Percentiles rank a stretch among this genome's conserved stretches.
Conservation (phyloP, 768 basidiomycete genomes). For the Suillus paluster region DNA sequence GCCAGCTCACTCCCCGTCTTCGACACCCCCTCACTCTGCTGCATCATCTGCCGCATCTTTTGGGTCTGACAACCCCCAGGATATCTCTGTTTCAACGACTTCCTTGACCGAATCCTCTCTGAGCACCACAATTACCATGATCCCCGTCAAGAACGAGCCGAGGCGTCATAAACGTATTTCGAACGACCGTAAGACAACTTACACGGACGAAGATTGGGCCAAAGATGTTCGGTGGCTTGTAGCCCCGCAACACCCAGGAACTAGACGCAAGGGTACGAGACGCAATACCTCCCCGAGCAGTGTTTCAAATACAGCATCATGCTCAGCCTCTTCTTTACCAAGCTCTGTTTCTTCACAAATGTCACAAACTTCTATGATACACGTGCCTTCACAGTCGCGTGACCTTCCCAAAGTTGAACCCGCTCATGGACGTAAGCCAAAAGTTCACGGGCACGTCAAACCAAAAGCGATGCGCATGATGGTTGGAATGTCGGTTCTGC, state of each 20-base stretch:
- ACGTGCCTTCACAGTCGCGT: constrained; percentile 2
- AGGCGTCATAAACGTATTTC: constrained; percentile 19
- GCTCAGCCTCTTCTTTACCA: constrained; percentile 25
- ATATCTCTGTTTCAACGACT: constrained; percentile 38
- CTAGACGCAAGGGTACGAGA: constrained; percentile 21
- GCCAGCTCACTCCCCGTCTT: constrained; percentile 24
- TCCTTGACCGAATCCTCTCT: constrained; percentile 33
- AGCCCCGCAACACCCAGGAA: constrained; percentile 30
- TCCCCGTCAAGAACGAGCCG: constrained; percentile 9
- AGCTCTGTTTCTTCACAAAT: constrained; percentile 13
- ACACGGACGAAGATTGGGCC: constrained; percentile 67
- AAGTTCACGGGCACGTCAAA: constrained; percentile 25
- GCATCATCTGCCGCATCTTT: constrained; percentile 34
- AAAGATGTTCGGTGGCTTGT: constrained; percentile 71
- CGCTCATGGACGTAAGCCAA: constrained; percentile 31
- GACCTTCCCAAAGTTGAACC: constrained; percentile 18
- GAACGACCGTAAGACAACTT: constrained; percentile 35
- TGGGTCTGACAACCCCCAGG: constrained; percentile 29
- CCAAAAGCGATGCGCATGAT: constrained; percentile 46
- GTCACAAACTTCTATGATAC: background rate
- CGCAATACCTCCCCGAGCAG: constrained; percentile 21
- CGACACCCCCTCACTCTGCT: constrained; percentile 27
- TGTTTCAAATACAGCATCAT: constrained; percentile 17
- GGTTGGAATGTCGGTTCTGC: constrained; percentile 55
- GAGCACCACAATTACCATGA: constrained; percentile 24